A percentile compares a stretch with the other conserved stretches of the same genome.
Evolutionary conservation across 306 rosid species (phyloP).

Genomic region (Leucaena leucocephala): DNA sequence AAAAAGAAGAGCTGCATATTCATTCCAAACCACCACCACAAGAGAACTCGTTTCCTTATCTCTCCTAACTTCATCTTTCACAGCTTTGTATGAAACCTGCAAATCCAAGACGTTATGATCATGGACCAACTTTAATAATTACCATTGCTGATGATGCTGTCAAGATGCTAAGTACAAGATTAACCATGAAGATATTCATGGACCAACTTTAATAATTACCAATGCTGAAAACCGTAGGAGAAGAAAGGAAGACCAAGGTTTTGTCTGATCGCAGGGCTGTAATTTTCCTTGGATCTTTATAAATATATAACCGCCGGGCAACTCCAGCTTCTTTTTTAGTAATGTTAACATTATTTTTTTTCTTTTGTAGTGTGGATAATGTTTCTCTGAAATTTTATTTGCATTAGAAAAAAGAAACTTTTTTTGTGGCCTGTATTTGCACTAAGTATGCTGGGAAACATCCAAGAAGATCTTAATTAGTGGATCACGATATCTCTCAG

Average conservation of each 20-base stretch:
- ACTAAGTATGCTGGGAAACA: not conserved
- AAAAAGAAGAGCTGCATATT: slow-evolving; percentile 36
- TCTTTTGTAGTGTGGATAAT: not conserved
- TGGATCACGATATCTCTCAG: not conserved
- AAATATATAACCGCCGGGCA: no score
- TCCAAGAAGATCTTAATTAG: not conserved
- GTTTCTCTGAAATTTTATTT: not conserved
- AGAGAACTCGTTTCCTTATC: slow-evolving; percentile 29
- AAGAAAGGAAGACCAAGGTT: slow-evolving; percentile 24
- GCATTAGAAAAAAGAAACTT: not conserved
- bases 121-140: no score
- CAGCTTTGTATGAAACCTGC: slow-evolving; percentile 9
- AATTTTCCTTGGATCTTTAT: no score
- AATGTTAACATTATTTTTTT: not conserved
- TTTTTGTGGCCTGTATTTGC: not conserved
- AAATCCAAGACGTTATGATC: not conserved
- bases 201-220: slow-evolving; percentile 23
- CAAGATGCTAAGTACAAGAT: not conserved
- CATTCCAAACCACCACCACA: slow-evolving; percentile 44
- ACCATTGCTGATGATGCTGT: not conserved
- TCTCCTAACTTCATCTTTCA: slow-evolving; percentile 5
- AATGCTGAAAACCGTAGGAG: slow-evolving; percentile 28
- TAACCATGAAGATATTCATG: not conserved
- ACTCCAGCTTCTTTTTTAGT: no score
- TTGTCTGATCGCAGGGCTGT: not conserved